Evolutionary conservation across 768 basidiomycete genomes (phyloP), one percentile per base, ranked within the genome.

Genomic region (Lyophyllum decastes): DNA sequence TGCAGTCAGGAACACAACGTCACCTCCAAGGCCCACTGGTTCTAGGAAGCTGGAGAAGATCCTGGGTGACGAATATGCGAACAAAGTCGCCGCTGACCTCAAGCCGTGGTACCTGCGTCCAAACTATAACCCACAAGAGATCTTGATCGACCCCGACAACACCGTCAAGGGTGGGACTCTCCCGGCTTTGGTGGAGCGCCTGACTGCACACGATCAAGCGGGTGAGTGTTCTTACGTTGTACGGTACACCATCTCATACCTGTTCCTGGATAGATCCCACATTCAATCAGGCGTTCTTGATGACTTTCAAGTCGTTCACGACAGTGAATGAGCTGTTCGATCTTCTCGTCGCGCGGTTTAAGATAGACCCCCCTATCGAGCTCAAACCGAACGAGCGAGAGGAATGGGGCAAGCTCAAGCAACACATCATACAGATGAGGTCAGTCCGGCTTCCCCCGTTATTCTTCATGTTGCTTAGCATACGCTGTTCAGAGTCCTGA

Each of bases 271-370:
- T 52, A 57, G 64, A 97, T 71, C 82, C 87, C 0, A 82, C 83
- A 7, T 96, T 89, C 73, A 90, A 82, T 70, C 88, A 89, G 68
- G 88, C 95, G 0, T 98, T 98, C 82, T 74, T 98, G 62, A 89
- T 97, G 85, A 97, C 96, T 0, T 97, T 93, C 79, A 93, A 95
- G 67, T 95, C 94, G 0, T 98, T 98, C 72, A 92, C 92, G 16
- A 88, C 87, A 5, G 77, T 91, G 45, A 84, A 91, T 55, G 88
- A 94, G 48, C 76, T 98, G 9, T 88, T 96, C 54, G 87, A 94
- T 57, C 78, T 90, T 17, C 85, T 98, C 19, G 82, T 90, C 7
- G 79, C 82, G 44, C 86, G 96, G 17, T 98, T 94, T 74, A 79
- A 82, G 64, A 88, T 95, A 25, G 78, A 83, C 49, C 81, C 91